phyloP scores from a whole-genome alignment of 2,329 filamentous ascomycete genomes.

The Ceratocystis smalleyi region DNA sequence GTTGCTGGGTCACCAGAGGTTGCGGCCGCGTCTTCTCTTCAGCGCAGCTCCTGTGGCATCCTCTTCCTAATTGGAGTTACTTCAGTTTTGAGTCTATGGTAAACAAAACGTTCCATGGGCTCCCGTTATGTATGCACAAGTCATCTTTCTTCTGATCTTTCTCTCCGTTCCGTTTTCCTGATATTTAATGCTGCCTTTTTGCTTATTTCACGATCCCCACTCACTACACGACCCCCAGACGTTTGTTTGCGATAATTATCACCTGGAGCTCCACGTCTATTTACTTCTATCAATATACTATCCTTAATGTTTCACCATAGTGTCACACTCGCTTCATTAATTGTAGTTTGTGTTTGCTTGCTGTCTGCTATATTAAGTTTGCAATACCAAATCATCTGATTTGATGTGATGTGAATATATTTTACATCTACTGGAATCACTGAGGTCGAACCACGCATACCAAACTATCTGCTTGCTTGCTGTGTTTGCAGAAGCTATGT shows the following conservation, averaged over 20 bases:
- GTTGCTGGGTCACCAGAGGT: neutral
- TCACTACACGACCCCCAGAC: neutral
- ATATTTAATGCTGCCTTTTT: neutral
- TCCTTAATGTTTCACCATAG: neutral
- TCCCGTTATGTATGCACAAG: neutral
- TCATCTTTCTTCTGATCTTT: neutral
- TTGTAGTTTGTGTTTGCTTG: neutral
- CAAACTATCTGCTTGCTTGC: no score
- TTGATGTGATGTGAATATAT: no score
- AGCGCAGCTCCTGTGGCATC: neutral
- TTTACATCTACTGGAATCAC: no score
- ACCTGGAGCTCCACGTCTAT: neutral
- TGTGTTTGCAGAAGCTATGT: no score
- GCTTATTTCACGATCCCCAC: neutral
- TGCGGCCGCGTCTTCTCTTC: neutral
- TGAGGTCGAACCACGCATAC: no score
- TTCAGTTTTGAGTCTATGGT: slow-evolving; percentile 1
- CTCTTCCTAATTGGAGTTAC: neutral
- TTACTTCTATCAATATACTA: neutral
- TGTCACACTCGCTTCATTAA: neutral
- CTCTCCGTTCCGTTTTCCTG: neutral
- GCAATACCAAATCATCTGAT: no score
- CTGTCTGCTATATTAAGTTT: neutral
- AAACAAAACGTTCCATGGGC: neutral
- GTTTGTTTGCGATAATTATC: neutral